Evolutionary conservation across 441 rosid species (phyloP).

Genomic region (Populus tomentosa): DNA sequence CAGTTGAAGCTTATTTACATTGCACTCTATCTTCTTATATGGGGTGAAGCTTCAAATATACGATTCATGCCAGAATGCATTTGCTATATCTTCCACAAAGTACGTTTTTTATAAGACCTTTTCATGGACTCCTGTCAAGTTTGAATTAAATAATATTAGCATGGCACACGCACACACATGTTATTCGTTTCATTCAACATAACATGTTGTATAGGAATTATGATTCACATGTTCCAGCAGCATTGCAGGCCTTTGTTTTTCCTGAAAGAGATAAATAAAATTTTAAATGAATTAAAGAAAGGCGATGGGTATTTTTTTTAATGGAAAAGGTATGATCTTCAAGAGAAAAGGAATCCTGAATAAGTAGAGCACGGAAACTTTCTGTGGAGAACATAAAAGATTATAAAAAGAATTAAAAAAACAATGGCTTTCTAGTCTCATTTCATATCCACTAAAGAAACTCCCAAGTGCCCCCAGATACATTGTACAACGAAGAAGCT

Average conservation of each 20-base stretch:
- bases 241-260: neutral
- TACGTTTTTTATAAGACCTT: constrained; percentile 30
- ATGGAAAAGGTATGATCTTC: neutral
- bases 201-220: neutral
- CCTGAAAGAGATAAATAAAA: no score
- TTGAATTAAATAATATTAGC: neutral
- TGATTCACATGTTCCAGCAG: neutral
- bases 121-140: constrained; percentile 4
- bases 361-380: neutral
- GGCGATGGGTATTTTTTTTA: neutral
- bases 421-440: neutral
- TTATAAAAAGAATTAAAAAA: no score
- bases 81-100: constrained; percentile 97
- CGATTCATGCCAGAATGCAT: constrained; percentile 99
- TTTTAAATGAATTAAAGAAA: neutral
- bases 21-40: constrained; percentile 88
- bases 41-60: constrained; percentile 99
- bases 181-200: neutral
- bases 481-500: no score
- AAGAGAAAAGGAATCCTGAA: neutral
- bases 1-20: constrained; percentile 76
- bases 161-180: neutral
- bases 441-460: no score
- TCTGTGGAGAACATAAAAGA: no score
- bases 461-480: no score